Evolutionary conservation across 1,139 yeast genomes (phyloP), one percentile per base, ranked within the genome.

Genomic region (Diutina sp.): DNA sequence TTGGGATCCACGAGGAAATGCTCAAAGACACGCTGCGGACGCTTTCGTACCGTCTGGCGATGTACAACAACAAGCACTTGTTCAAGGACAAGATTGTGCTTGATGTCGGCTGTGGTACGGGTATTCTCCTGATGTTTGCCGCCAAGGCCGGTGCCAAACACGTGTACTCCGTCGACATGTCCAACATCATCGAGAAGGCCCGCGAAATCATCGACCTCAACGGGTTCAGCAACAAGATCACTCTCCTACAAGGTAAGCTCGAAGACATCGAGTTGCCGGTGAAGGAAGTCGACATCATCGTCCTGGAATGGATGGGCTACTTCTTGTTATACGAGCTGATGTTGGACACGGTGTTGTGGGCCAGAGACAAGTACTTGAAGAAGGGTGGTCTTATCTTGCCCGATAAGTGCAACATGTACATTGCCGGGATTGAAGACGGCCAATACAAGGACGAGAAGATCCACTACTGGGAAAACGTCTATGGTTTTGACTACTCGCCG

Each of bases 251-350:
- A 71, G 99, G 99, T 55, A 95, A 95, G 70, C 79, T 95, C 73
- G 99, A 95, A 74, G 99, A 95, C 67, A 91, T 93, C 58, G 81
- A 74, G 58, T 77, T 95, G 64, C 99, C 99, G 53, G 80, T 76
- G 56, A 70, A 76, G 58, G 59, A 87, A 67, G 99, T 95, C 56
- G 99, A 95, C 70, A 93, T 95, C 64, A 95, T 95, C 64, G 87
- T 95, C 60, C 85, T 95, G 61, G 99, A 95, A 73, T 95, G 99
- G 99, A 95, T 95, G 99, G 99, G 99, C 21, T 95, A 95, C 74
- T 95, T 95, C 67, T 74, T 95, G 65, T 77, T 95, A 58, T 95
- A 93, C 68, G 99, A 95, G 77, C 88, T 96, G 61, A 95, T 95
- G 99, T 80, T 95, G 70, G 99, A 95, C 70, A 90, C 99, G 46